A percentile compares a stretch with the other conserved stretches of the same genome.
These are phyloP conservation scores for Quercus bicolor DNA, from an alignment of 306 rosid genomes.

Conservation along the genomic window DNA sequence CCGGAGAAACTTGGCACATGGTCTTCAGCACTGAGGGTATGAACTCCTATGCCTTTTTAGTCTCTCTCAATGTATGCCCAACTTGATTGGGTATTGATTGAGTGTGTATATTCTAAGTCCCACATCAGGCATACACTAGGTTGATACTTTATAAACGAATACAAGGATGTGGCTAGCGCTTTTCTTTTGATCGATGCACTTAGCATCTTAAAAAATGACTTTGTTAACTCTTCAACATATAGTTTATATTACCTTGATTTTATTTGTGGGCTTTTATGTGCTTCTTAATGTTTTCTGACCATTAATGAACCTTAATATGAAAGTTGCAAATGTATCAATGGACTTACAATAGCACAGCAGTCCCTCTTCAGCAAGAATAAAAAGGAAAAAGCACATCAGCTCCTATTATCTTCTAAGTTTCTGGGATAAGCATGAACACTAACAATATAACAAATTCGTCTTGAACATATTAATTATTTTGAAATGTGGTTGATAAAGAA, in stretches of 20 bases:
- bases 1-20: constrained; percentile 99
- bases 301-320: neutral
- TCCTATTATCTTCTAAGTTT: neutral
- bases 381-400: neutral
- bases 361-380: too few relatives aligned
- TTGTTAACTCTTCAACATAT: neutral
- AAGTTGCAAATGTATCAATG: neutral
- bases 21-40: constrained; percentile 95
- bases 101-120: too few relatives aligned
- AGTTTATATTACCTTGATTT: neutral
- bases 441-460: neutral
- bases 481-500: neutral
- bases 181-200: too few relatives aligned
- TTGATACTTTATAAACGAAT: too few relatives aligned
- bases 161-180: too few relatives aligned
- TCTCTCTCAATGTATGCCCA: neutral
- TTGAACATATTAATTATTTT: neutral
- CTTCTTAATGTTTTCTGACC: neutral
- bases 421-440: neutral
- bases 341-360: neutral
- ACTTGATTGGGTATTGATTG: too few relatives aligned
- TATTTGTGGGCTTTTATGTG: neutral
- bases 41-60: neutral
- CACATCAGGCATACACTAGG: too few relatives aligned
- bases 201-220: neutral